Evolutionary conservation across 2,329 filamentous ascomycete genomes (phyloP).

Genomic region (Aspergillus sp.): DNA sequence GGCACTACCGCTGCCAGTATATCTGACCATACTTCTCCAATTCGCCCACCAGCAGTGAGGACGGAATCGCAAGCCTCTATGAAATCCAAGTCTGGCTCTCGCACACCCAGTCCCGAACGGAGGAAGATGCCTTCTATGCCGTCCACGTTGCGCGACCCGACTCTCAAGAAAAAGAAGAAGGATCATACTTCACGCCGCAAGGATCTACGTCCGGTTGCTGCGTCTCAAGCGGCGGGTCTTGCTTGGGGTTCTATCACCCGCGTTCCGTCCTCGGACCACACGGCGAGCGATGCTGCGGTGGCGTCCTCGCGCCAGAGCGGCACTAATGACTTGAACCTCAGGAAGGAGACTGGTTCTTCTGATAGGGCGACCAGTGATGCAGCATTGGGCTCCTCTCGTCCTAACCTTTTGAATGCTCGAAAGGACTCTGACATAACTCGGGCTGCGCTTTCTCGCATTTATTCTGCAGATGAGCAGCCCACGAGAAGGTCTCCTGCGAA

Average conservation of each 20-base stretch:
- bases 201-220: constrained; percentile 55
- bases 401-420: not conserved
- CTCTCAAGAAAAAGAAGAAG: constrained; percentile 50
- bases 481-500: constrained; percentile 15
- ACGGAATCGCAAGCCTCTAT: constrained; percentile 30
- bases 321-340: constrained; percentile 26
- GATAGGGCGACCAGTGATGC: not conserved
- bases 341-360: constrained; percentile 22
- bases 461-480: constrained; percentile 22
- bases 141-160: constrained; percentile 53
- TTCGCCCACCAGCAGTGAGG: constrained; percentile 21
- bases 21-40: constrained; percentile 19
- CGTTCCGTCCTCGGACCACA: constrained; percentile 25
- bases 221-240: constrained; percentile 62
- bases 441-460: not conserved
- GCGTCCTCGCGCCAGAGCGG: constrained; percentile 29
- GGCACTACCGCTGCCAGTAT: constrained; percentile 17
- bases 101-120: constrained; percentile 63
- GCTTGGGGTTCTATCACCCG: constrained; percentile 54
- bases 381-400: not conserved
- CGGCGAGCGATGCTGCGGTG: constrained; percentile 28
- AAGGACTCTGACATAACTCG: not conserved
- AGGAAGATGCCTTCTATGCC: constrained; percentile 53
- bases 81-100: constrained; percentile 45
- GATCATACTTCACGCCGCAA: constrained; percentile 31